These are phyloP conservation scores for Hapsidospora chrysogenum DNA, from an alignment of 495 filamentous ascomycete genomes.

Conservation along the genomic window DNA sequence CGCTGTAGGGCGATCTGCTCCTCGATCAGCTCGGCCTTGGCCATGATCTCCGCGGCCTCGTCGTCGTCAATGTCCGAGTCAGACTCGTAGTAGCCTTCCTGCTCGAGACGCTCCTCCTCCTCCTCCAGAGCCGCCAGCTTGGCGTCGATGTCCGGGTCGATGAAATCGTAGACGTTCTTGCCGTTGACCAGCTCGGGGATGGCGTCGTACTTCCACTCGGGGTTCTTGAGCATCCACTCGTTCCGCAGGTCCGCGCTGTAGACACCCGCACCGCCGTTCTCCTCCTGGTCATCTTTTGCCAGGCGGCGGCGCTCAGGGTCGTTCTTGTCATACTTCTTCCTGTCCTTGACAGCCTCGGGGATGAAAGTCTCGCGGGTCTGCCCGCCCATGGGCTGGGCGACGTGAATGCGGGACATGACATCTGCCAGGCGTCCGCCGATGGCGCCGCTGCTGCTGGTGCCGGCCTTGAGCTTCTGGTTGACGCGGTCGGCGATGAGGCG, in stretches of 20 bases:
- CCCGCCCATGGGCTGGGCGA: constrained; percentile 79
- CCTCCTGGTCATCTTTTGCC: constrained; percentile 78
- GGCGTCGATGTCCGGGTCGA: constrained; percentile 89
- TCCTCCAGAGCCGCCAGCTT: constrained; percentile 84
- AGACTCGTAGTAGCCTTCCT: constrained; percentile 64
- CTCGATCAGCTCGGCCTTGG: constrained; percentile 88
- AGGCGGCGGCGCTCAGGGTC: constrained; percentile 67
- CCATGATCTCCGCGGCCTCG: constrained; percentile 67
- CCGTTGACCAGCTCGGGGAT: constrained; percentile 86
- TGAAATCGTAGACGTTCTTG: constrained; percentile 91
- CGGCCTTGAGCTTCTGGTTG: constrained; percentile 86
- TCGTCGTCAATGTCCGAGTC: constrained; percentile 60
- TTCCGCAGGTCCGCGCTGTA: constrained; percentile 83
- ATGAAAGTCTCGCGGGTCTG: constrained; percentile 67
- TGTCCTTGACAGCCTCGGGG: constrained; percentile 62
- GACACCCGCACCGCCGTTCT: constrained; percentile 86
- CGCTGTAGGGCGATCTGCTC: constrained; percentile 78
- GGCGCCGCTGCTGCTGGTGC: constrained; percentile 53
- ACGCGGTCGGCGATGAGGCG: constrained; percentile 82
- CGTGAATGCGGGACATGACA: constrained; percentile 85
- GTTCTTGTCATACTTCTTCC: constrained; percentile 76
- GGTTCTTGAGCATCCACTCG: constrained; percentile 68
- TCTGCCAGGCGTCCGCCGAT: constrained; percentile 68
- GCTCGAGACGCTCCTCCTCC: constrained; percentile 82
- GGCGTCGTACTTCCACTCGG: constrained; percentile 90